Evolutionary conservation across 768 basidiomycete genomes (phyloP), one percentile per base, ranked within the genome.

Genomic region (Dioszegia hungarica): DNA sequence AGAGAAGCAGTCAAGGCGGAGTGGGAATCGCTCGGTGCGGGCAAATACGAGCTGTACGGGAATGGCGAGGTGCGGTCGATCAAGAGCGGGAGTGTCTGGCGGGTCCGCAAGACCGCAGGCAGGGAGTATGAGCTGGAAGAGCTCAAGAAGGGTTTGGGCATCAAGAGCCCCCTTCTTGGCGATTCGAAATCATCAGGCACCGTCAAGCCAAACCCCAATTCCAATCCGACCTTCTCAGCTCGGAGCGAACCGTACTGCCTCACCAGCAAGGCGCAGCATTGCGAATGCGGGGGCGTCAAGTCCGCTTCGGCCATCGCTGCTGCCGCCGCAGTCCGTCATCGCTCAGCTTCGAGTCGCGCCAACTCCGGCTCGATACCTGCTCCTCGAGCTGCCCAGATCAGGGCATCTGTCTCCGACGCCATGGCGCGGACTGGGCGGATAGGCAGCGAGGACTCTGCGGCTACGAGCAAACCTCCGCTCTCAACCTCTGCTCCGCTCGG

Each of bases 1-100:
- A 33, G 56, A 14, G 24, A 47, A 43, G n/a, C 31, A 33, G 20
- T 57, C 17, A 55, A 54, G 24, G 52, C 59, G n/a, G 69, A 70
- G 44, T 76, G 75, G 75, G 66, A 70, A 36, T 70, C 73, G 5
- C 60, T 49, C 6, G 68, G 75, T 20, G 73, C 75, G 5, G 75
- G 75, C 5, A 61, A 54, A 40, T 76, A 71, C 48, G 64, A 68
- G 25, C 38, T 74, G 12, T 66, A 55, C 46, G 46, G 57, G 25
- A 60, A 60, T 29, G 73, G 75, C 15, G 70, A 74, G 43, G 71
- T 76, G 5, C 34, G 56, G 20, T 73, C 71, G 0, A 36, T 52
- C 1, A 49, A 53, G 24, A 68, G 66, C 12, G 68, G 70, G 17
- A 49, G 54, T 34, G 54, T 65, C 3, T 74, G 72, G 70, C 59